Conservation (phyloP, 169 alveolate genomes). For the Perkinsus marinus region DNA sequence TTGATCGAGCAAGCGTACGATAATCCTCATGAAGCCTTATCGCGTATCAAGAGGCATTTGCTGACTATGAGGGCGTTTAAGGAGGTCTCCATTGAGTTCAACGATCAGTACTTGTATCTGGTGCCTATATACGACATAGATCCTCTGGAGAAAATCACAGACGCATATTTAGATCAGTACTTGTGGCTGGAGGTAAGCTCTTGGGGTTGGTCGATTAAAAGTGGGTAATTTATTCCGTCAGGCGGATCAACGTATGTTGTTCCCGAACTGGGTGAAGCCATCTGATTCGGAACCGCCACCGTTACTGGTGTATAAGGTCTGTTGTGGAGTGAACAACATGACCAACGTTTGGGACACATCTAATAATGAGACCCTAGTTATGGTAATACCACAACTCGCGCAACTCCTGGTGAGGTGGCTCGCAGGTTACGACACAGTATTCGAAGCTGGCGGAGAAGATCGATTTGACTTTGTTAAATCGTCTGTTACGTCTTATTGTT, state of each 20-base stretch:
- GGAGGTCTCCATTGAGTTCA: constrained; percentile 93
- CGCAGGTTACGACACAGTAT: not conserved
- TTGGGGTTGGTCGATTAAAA: not conserved
- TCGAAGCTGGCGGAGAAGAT: constrained; percentile 82
- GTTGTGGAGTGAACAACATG: constrained; percentile 97
- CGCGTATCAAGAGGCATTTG: constrained; percentile 96
- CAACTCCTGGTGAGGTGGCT: not conserved
- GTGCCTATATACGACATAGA: constrained; percentile 99
- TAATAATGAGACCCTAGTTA: constrained; percentile 29
- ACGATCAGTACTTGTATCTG: constrained; percentile 95
- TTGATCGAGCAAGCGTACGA: constrained; percentile 99
- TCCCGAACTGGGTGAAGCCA: constrained; percentile 99
- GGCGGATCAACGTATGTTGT: constrained; percentile 92
- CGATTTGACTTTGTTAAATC: constrained; percentile 90
- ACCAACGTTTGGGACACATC: constrained; percentile 90
- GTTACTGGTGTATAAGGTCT: constrained; percentile 92
- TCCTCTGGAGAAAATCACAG: constrained; percentile 99
- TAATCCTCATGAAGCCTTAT: constrained; percentile 98
- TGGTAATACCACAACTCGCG: not conserved
- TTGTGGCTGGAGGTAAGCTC: constrained; percentile 59
- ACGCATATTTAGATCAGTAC: constrained; percentile 99
- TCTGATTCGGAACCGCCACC: constrained; percentile 99
- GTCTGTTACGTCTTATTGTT: constrained; percentile 91
- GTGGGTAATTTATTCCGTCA: constrained; percentile 50
- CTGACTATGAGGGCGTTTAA: constrained; percentile 96